These are phyloP conservation scores for Limonium bicolor DNA, from an alignment of 148 eudicot species.

Conservation along the genomic window DNA sequence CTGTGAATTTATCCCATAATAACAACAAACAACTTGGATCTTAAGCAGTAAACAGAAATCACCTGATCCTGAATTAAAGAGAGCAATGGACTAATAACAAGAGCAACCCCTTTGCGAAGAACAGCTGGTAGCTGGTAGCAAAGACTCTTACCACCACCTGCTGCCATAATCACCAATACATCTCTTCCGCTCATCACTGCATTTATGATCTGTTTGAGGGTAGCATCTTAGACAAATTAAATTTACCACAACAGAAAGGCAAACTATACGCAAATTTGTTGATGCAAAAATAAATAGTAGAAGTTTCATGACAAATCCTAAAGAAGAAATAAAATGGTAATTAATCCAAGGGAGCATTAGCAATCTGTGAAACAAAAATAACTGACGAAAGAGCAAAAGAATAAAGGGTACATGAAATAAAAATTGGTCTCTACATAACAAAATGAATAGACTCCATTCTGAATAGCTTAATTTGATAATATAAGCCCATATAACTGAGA, in stretches of 20 bases:
- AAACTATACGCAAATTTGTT: neutral
- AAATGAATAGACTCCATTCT: too few species aligned
- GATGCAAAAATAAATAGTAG: neutral
- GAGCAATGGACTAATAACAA: constrained; percentile 94
- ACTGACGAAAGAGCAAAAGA: neutral
- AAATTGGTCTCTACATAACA: too few species aligned
- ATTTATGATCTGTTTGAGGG: constrained; percentile 55
- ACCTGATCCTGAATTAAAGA: constrained; percentile 99
- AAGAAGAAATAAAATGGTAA: too few species aligned
- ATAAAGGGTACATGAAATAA: neutral
- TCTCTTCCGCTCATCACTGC: constrained; percentile 89
- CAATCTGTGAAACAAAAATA: neutral
- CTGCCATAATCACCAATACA: constrained; percentile 98
- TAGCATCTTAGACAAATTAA: neutral
- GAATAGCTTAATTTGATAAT: too few species aligned
- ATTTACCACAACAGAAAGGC: neutral
- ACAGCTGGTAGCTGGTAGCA: constrained; percentile 99
- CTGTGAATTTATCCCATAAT: constrained; percentile 6
- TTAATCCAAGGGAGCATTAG: too few species aligned
- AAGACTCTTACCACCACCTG: constrained; percentile 99
- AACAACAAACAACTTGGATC: neutral
- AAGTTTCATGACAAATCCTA: neutral
- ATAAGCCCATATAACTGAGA: too few species aligned
- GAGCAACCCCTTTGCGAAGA: constrained; percentile 68
- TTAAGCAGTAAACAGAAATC: constrained; percentile 1